Evolutionary conservation across 2,329 filamentous ascomycete genomes (phyloP), one percentile per base, ranked within the genome.

Genomic region (Alternaria panax): DNA sequence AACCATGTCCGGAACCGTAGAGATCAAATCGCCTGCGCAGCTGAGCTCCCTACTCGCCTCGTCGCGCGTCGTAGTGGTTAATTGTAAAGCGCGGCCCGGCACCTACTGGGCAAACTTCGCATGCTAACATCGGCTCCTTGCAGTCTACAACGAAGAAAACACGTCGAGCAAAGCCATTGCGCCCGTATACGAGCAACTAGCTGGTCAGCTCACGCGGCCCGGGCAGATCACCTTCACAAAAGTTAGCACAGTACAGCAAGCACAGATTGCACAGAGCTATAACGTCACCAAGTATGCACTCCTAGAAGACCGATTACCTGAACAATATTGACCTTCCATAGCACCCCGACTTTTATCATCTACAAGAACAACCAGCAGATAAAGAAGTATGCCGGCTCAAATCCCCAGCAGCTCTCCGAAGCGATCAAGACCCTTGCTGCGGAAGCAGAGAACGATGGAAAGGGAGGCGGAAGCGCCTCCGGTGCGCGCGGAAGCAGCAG

Each of bases 341-440:
- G 85, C 65, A 93, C 94, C 75, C 95, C 95, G 8, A 96, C 93
- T n/a, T 97, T 98, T 78, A 86, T 98, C 73, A 85, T 97, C 73
- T 83, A 83, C 82, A 90, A 90, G 70, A 85, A 90, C 73, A 90
- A 88, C 68, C 83, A 87, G 64, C 81, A 88, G 57, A 85, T 87
- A 46, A 86, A 90, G 52, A 90, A 87, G 70, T 86, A 95, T 60
- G 84, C 87, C 74, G 93, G 93, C 43, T 91, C 91, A 48, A 87
- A 97, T 75, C 85, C 87, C 14, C 80, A 83, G 57, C 88, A 89
- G 71, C 87, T 98, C 16, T 87, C 88, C 71, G 83, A 86, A 40
- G 86, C 90, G 16, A 85, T 96, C 59, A 85, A 88, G 76, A 90
- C 90, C 77, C 83, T 97, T 56, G 86, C 85, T 18, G 81, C 83